Percentiles rank a stretch among this genome's conserved stretches.
These are phyloP conservation scores for Malus hybrid DNA, from an alignment of 331 rosid genomes.

Conservation along the genomic window DNA sequence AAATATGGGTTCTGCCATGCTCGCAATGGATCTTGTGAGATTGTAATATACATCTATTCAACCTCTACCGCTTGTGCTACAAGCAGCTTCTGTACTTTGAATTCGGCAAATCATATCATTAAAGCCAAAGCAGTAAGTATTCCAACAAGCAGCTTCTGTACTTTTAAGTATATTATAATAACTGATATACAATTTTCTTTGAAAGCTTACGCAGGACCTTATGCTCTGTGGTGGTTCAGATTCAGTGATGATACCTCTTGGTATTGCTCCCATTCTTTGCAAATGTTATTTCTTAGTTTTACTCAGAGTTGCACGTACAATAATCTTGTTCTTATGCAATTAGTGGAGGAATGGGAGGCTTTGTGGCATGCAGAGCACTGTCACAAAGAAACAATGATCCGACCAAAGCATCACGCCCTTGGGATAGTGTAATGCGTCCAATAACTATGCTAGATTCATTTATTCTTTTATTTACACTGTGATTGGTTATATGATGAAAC, in stretches of 20 bases:
- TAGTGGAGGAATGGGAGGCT: constrained; percentile 91
- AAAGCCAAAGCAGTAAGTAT: constrained; percentile 93
- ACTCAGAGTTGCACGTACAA: neutral
- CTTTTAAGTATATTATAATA: neutral
- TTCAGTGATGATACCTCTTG: constrained; percentile 86
- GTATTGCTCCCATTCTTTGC: constrained; percentile 30
- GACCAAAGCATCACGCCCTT: constrained; percentile 95
- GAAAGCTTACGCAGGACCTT: constrained; percentile 55
- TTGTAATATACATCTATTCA: neutral
- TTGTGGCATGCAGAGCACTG: constrained; percentile 96
- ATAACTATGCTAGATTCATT: neutral
- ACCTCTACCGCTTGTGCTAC: neutral
- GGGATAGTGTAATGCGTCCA: constrained; percentile 73
- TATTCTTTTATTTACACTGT: neutral
- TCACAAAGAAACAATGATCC: constrained; percentile 87
- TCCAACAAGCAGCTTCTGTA: neutral
- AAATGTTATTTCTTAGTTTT: neutral
- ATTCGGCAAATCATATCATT: constrained; percentile 87
- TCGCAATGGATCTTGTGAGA: constrained; percentile 92
- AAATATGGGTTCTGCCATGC: constrained; percentile 99
- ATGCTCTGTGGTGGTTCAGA: constrained; percentile 99
- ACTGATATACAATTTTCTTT: neutral
- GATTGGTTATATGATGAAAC: neutral
- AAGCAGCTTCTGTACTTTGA: constrained; percentile 83
- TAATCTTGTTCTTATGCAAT: neutral